A percentile compares a stretch with the other conserved stretches of the same genome.
Conservation (phyloP, 192 early-diverging fungal genomes). For the Linderina pennispora region DNA sequence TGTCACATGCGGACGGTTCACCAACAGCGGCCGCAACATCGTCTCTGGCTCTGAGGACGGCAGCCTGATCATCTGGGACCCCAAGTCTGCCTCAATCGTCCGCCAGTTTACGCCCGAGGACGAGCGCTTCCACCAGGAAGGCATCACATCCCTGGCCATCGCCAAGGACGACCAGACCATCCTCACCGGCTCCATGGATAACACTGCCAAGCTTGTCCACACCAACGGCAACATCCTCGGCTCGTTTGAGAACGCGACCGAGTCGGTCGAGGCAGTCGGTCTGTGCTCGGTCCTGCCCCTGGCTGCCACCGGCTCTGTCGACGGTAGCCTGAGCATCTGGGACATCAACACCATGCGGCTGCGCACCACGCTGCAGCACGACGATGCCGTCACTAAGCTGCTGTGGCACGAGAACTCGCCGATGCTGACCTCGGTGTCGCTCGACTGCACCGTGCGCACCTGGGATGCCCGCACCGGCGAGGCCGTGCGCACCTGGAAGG, state of each 20-base stretch:
- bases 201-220: slow-evolving; percentile 72
- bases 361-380: slow-evolving; percentile 75
- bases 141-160: slow-evolving; percentile 70
- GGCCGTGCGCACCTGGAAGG: slow-evolving; percentile 63
- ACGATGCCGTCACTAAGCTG: slow-evolving; percentile 80
- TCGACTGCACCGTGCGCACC: slow-evolving; percentile 71
- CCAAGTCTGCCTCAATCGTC: slow-evolving; percentile 70
- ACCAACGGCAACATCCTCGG: slow-evolving; percentile 75
- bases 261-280: slow-evolving; percentile 81
- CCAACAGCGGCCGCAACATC: slow-evolving; percentile 83
- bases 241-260: slow-evolving; percentile 72
- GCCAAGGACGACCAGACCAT: slow-evolving; percentile 70
- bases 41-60: slow-evolving; percentile 83
- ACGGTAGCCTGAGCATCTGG: slow-evolving; percentile 89
- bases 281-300: slow-evolving; percentile 66
- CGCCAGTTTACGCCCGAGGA: slow-evolving; percentile 63
- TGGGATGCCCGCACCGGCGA: slow-evolving; percentile 93
- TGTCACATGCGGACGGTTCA: slow-evolving; percentile 84
- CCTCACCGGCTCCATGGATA: slow-evolving; percentile 77
- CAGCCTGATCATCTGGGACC: slow-evolving; percentile 86
- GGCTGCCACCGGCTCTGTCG: slow-evolving; percentile 80
- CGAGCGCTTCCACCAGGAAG: slow-evolving; percentile 77
- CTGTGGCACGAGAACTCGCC: slow-evolving; percentile 63
- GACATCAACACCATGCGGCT: slow-evolving; percentile 79
- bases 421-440: slow-evolving; percentile 66